Base-by-base conservation (phyloP, 805 yeast genomes). In the Teunomyces barrocoloradensis region DNA sequence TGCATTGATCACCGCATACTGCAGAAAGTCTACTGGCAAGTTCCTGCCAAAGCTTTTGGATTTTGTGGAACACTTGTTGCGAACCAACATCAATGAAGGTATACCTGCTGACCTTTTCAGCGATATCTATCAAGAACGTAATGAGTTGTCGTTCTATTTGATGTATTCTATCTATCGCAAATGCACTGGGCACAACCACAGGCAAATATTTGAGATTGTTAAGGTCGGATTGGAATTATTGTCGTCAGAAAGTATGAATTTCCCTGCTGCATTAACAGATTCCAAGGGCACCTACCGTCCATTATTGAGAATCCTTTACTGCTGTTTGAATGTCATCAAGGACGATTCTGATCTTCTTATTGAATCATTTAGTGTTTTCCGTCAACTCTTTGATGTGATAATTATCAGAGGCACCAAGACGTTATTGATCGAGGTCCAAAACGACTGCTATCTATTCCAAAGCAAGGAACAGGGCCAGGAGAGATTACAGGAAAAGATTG, bases 1-100 rank as follows among this genome's bases (percentile, higher is more conserved):
- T 43, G 89, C 94, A 1, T 69, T 90, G 29, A 52, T 89, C 18
- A 82, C 92, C 0, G 80, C 92, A 0, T 84, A 70, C 56, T 77
- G 86, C 49, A 77, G 81, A 51, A 71, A 68, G 39, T 62, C 61
- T 18, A 57, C 61, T 1, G 49, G 52, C 0, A 59, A 70, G 0
- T 55, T 67, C 56, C 64, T 64, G 6, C 58, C 75, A 39, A 53
- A 52, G 11, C 51, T 71, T 25, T 53, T 68, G 25, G 54, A 54
- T 2, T 59, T 72, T 23, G 82, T 81, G 0, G 58, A 73, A 6
- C 65, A 72, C 25, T 66, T 89, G n/a, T 65, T 90, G 34, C 68
- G 69, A 43, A 66, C 77, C 6, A 81, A 80, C 52, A 61, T 65
- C 29, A 70, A 73, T 1, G 82, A 79, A 48, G 87, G 86, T 6